Evolutionary conservation across 768 basidiomycete species (phyloP).

Genomic region (Infundibulicybe gibba): DNA sequence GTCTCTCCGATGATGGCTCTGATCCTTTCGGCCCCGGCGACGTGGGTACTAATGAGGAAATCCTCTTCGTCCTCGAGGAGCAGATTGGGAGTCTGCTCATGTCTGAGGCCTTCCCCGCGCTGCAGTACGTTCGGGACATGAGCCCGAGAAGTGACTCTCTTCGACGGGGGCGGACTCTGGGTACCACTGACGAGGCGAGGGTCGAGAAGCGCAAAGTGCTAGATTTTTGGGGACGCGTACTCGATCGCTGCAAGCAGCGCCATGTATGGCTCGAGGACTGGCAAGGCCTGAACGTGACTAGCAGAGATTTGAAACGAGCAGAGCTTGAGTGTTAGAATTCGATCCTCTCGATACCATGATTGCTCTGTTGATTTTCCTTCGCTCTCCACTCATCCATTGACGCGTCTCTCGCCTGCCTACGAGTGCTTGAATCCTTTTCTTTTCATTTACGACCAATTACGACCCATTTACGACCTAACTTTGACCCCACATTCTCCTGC

Average conservation of each 20-base stretch:
- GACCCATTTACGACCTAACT: too few relatives aligned
- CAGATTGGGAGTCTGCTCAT: constrained; percentile 61
- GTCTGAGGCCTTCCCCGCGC: constrained; percentile 55
- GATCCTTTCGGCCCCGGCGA: neutral
- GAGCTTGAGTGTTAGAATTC: neutral
- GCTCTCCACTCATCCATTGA: too few relatives aligned
- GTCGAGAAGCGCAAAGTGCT: constrained; percentile 17
- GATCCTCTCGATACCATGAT: too few relatives aligned
- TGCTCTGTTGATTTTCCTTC: too few relatives aligned
- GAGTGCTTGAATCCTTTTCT: too few relatives aligned
- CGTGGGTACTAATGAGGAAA: constrained; percentile 30
- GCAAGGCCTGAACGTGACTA: constrained; percentile 53
- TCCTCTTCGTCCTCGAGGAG: constrained; percentile 63
- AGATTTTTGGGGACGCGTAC: constrained; percentile 45
- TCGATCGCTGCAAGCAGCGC: constrained; percentile 45
- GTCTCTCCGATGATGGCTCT: constrained; percentile 44
- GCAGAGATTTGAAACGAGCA: constrained; percentile 28
- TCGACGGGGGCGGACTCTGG: constrained; percentile 27
- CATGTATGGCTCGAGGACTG: constrained; percentile 68
- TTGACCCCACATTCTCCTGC: too few relatives aligned
- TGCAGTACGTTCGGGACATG: constrained; percentile 63
- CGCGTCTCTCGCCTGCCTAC: too few relatives aligned
- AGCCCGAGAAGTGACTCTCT: constrained; percentile 55
- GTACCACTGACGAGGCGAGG: constrained; percentile 1
- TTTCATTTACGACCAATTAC: too few relatives aligned